These are phyloP conservation scores for Cladophialophora yegresii DNA, from an alignment of 2,329 filamentous ascomycete species.

Conservation along the genomic window DNA sequence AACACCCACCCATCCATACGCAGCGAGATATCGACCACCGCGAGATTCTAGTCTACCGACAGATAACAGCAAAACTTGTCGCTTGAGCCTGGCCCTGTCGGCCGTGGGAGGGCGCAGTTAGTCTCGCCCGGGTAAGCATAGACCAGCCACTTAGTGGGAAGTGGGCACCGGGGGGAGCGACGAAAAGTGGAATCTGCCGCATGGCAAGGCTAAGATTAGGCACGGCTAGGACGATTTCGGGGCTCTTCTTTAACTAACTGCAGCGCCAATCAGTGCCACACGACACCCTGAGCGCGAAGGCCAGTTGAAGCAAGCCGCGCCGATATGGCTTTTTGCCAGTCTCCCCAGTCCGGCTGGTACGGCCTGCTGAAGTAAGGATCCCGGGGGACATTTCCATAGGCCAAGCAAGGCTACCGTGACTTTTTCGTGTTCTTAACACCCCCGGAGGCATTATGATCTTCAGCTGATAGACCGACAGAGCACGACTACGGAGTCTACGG, in stretches of 20 bases:
- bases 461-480: not conserved
- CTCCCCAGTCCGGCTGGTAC: too few relatives aligned
- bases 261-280: slow-evolving; percentile 12
- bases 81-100: not conserved
- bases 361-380: not conserved
- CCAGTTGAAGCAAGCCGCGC: not conserved
- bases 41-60: not conserved
- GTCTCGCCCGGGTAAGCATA: slow-evolving; percentile 3
- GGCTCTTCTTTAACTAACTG: slow-evolving; percentile 10
- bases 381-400: not conserved
- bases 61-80: slow-evolving; percentile 1
- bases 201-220: slow-evolving; percentile 20
- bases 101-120: slow-evolving; percentile 6
- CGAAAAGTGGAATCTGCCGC: slow-evolving; percentile 13
- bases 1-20: not conserved
- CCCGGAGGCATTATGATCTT: not conserved
- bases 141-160: not conserved
- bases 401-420: not conserved
- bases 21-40: not conserved
- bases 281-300: not conserved
- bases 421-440: not conserved
- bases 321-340: not conserved
- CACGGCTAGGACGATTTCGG: slow-evolving; percentile 13
- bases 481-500: not conserved
- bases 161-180: not conserved